phyloP scores from a whole-genome alignment of 1,284 basidiomycete species.

The Austroboletus novae-zelandiae region DNA sequence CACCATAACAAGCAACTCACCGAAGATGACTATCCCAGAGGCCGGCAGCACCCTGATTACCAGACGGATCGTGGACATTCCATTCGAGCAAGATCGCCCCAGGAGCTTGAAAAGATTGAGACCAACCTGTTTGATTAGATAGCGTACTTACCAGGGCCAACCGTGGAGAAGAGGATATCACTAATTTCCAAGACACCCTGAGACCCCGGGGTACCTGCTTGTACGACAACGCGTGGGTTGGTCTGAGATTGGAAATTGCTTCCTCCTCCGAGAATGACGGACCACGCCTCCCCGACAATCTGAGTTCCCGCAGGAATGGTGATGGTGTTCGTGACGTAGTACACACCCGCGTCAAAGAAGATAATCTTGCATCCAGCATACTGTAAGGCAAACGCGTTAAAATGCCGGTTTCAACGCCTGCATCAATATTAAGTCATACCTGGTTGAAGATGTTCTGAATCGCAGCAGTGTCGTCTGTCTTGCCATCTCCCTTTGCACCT shows the following conservation, averaged over 20 bases:
- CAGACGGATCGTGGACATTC: slow-evolving; percentile 51
- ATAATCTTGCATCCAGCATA: slow-evolving; percentile 55
- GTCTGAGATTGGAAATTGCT: slow-evolving; percentile 42
- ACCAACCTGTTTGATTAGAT: neutral
- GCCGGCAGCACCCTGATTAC: slow-evolving; percentile 51
- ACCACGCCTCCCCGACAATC: slow-evolving; percentile 57
- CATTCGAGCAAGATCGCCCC: slow-evolving; percentile 60
- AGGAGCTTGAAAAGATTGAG: slow-evolving; percentile 32
- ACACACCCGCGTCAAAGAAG: slow-evolving; percentile 52
- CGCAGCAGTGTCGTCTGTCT: slow-evolving; percentile 53
- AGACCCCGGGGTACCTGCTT: slow-evolving; percentile 41
- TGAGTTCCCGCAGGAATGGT: slow-evolving; percentile 51
- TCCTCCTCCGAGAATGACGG: slow-evolving; percentile 50
- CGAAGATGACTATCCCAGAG: slow-evolving; percentile 54
- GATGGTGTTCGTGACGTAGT: slow-evolving; percentile 52
- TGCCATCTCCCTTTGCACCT: slow-evolving; percentile 55
- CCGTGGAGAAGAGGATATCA: slow-evolving; percentile 47
- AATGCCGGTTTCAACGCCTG: neutral
- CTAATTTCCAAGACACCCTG: slow-evolving; percentile 44
- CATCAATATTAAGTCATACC: slow-evolving; percentile 7
- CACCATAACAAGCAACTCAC: slow-evolving; percentile 7
- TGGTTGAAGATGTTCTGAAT: slow-evolving; percentile 46
- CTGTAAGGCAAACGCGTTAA: slow-evolving; percentile 21
- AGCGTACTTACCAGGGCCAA: slow-evolving; percentile 37
- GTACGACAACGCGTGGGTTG: slow-evolving; percentile 42